Evolutionary conservation across 2,329 filamentous ascomycete genomes (phyloP), one percentile per base, ranked within the genome.

Genomic region (Cadophora sp.): DNA sequence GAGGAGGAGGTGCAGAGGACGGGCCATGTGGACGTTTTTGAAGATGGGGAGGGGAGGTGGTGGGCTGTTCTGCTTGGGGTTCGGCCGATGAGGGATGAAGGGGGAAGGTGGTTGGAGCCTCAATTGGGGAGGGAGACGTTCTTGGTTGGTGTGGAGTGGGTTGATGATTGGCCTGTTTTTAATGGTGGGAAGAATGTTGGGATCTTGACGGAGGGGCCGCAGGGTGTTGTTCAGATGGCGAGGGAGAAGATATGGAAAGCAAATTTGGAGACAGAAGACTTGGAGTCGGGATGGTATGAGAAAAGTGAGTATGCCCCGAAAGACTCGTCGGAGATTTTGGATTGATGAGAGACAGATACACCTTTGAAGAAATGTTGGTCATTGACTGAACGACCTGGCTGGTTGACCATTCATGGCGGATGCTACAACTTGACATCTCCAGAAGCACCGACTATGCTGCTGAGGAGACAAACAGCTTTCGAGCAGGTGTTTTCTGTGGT

Each of bases 381-480:
- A 0, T 77, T 88, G 31, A 80, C 77, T 0, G 82, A 83, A 43
- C 77, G 79, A 1, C 80, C 81, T 0, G 80, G 80, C 0, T 75
- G 78, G 59, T 76, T 88, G 1, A 81, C 84, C 4, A 73, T 89
- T 0, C 81, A 83, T 66, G 86, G 86, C 0, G 83, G 83, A 16
- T 83, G 84, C 9, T 88, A 85, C 68, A 80, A 81, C 4, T 79
- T 89, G 0, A 81, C 80, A 0, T 81, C 80, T 12, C 84, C 86
- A 0, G 81, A 83, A 22, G 81, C 81, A 24, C 85, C 86, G 0
- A 83, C 85, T 0, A 79, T 87, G 71, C 80, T 88, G 2, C 74
- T 88, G 2, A 80, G 86, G 9, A 88, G 88, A 67, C 86, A 89
- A 73, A 81, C 78, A 0, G 79, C 81, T 0, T 82, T 79, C 11